Percentiles rank a stretch among this genome's conserved stretches.
Conservation (phyloP, 495 filamentous ascomycete species). For the Pseudomonodictys pantanalensis region DNA sequence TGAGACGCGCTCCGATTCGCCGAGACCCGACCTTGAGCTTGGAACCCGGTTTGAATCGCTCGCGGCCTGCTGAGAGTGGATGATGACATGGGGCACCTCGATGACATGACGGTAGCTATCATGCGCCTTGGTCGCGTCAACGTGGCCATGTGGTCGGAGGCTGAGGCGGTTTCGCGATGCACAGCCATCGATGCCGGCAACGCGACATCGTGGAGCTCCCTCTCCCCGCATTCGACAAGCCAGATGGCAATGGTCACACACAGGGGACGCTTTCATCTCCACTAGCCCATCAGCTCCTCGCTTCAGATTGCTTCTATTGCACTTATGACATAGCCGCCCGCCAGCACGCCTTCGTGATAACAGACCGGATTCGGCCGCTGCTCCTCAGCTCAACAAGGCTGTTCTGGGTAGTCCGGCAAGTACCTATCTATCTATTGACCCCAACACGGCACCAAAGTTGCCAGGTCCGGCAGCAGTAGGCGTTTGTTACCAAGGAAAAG, state of each 20-base stretch:
- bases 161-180: background rate
- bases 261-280: constrained; percentile 13
- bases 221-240: background rate
- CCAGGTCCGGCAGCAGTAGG: too few species aligned
- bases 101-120: constrained; percentile 17
- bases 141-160: constrained; percentile 17
- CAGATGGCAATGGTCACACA: constrained; percentile 10
- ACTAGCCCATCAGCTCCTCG: constrained; percentile 9
- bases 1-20: constrained; percentile 18
- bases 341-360: constrained; percentile 23
- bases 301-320: constrained; percentile 7
- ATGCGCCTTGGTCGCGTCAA: constrained; percentile 24
- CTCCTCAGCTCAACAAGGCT: background rate
- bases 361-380: constrained; percentile 22
- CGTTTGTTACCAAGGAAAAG: too few species aligned
- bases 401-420: background rate
- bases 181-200: constrained; percentile 2
- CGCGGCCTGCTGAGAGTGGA: constrained; percentile 3
- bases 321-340: constrained; percentile 3
- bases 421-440: constrained; percentile 7
- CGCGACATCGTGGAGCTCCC: constrained; percentile 7
- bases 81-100: constrained; percentile 14
- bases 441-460: background rate
- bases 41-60: constrained; percentile 10
- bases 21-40: background rate